These are phyloP conservation scores for Stephanodiscus triporus DNA, from an alignment of 108 stramenopile species.

Conservation along the genomic window DNA sequence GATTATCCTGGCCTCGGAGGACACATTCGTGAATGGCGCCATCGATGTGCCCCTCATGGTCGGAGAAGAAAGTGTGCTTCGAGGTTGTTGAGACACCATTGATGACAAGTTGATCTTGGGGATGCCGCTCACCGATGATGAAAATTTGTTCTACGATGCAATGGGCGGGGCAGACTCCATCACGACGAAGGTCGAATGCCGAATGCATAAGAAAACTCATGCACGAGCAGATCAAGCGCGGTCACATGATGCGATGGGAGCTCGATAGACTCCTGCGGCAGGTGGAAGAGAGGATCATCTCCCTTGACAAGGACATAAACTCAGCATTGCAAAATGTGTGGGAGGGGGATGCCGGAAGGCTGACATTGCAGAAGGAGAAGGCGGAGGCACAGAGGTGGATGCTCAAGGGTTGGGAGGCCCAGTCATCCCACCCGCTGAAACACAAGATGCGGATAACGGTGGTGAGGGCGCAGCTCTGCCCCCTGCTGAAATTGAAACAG, in stretches of 20 bases:
- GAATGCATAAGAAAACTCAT: slow-evolving; percentile 62
- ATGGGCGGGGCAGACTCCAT: slow-evolving; percentile 47
- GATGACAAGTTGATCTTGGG: slow-evolving; percentile 78
- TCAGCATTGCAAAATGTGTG: slow-evolving; percentile 44
- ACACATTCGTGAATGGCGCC: slow-evolving; percentile 68
- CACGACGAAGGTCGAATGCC: slow-evolving; percentile 52
- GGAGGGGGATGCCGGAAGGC: slow-evolving; percentile 56
- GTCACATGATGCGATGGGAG: too few species aligned
- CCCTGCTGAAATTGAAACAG: slow-evolving; percentile 62
- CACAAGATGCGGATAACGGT: slow-evolving; percentile 57
- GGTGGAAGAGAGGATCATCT: slow-evolving; percentile 57
- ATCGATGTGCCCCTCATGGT: slow-evolving; percentile 79
- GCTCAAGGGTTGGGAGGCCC: slow-evolving; percentile 48
- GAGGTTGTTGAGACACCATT: slow-evolving; percentile 48
- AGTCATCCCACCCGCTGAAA: slow-evolving; percentile 50
- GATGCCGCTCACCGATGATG: slow-evolving; percentile 60
- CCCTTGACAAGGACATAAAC: slow-evolving; percentile 55
- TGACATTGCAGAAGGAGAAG: slow-evolving; percentile 44
- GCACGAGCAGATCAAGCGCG: slow-evolving; percentile 68
- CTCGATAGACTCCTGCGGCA: too few species aligned
- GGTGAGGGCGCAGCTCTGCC: slow-evolving; percentile 51
- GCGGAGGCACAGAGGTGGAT: slow-evolving; percentile 53
- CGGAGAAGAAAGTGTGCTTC: slow-evolving; percentile 77
- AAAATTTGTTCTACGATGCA: slow-evolving; percentile 80
- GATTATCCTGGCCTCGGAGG: slow-evolving; percentile 63